phyloP scores from a whole-genome alignment of 495 filamentous ascomycete genomes.

The Talaromyces ruber region DNA sequence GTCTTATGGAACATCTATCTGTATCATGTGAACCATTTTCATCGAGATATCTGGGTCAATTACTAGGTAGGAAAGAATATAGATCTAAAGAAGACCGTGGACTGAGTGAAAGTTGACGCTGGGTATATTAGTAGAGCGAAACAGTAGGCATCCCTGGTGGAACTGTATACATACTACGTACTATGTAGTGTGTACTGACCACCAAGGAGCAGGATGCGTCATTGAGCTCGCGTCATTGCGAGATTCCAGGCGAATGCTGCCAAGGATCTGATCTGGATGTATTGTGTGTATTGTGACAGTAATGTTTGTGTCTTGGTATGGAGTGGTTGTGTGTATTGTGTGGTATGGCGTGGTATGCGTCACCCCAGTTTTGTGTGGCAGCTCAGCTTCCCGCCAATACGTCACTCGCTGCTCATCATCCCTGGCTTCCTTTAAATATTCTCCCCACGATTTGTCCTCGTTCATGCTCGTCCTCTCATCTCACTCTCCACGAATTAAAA shows the following conservation, averaged over 20 bases:
- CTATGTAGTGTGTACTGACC: too few species aligned
- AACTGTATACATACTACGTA: too few species aligned
- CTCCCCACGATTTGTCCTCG: background rate
- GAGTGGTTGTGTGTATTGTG: background rate
- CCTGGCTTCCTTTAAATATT: conserved; percentile 7
- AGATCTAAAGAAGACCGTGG: too few species aligned
- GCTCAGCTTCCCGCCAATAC: conserved; percentile 21
- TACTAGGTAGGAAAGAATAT: too few species aligned
- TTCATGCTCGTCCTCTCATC: background rate
- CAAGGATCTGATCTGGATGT: background rate
- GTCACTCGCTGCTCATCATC: conserved; percentile 34
- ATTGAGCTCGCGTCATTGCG: background rate
- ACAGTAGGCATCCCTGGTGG: too few species aligned
- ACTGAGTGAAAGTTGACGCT: too few species aligned
- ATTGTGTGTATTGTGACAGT: background rate
- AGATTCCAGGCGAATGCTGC: background rate
- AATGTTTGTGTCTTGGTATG: background rate
- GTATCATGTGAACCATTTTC: too few species aligned
- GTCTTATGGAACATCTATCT: too few species aligned
- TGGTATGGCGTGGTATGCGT: background rate
- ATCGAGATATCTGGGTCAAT: too few species aligned
- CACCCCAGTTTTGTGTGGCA: background rate
- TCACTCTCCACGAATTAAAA: background rate
- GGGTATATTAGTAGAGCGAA: too few species aligned
- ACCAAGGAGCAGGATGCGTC: background rate